Base-by-base conservation (phyloP, 495 filamentous ascomycete genomes). In the Talaromyces wortmannii region DNA sequence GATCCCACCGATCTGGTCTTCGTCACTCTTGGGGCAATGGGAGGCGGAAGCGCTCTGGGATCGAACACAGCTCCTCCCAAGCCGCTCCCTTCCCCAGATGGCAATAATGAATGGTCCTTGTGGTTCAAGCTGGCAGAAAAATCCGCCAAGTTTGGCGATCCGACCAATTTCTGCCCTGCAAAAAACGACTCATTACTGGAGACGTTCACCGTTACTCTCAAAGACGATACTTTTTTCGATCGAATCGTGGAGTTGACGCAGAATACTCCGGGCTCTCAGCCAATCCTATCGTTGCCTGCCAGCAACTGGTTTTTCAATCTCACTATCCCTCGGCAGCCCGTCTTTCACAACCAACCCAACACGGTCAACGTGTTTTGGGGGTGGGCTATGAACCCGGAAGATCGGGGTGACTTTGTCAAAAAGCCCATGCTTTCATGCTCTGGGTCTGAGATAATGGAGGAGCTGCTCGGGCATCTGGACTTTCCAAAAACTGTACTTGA, bases 171-270 rank as follows among this genome's bases (percentile, higher is more conserved):
- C 63, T 60, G 56, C 60, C 65, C 64, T 5, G 61, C 69, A 4
- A 55, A 65, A 17, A 13, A 50, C 2, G 65, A 75, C 23, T 67
- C 67, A 7, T 63, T 59, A 5, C 58, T 70, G 57, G 64, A 65
- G 16, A 67, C 67, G 4, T 74, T 75, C 61, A 75, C 72, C 2
- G 61, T 70, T 8, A 75, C 72, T 1, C 61, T 73, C 46, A 62
- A 59, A n/a, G 56, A 58, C 53, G 36, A 60, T 10, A 60, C 61
- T 4, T 71, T 77, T 51, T 49, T 70, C n/a, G 11, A 51, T 5
- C 51, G 52, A 11, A 62, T 68, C 50, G 55, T 61, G 13, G 58
- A 61, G 4, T 57, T 67, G 57, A 67, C 65, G 1, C 59, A 56
- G 36, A 65, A 71, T 52, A 57, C 62, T 45, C 58, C 69, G 7